Evolutionary conservation across 768 basidiomycete genomes (phyloP).

Genomic region (Psilocybe subaeruginosa): DNA sequence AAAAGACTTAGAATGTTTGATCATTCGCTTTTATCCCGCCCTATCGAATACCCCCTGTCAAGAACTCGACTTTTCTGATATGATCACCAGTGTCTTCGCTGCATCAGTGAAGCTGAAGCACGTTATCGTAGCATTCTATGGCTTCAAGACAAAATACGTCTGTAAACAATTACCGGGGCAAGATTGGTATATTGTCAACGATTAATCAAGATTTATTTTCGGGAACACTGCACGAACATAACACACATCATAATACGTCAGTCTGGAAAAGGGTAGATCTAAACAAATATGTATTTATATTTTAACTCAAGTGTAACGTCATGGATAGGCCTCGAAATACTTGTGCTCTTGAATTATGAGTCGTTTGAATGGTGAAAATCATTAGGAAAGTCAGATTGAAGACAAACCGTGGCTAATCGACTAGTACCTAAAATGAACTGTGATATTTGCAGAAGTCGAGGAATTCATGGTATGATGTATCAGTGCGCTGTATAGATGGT

Average conservation of each 20-base stretch:
- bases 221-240: neutral
- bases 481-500: constrained; percentile 32
- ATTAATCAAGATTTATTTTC: constrained; percentile 12
- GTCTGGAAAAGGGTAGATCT: too few relatives aligned
- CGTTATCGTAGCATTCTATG: constrained; percentile 23
- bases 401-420: too few relatives aligned
- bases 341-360: too few relatives aligned
- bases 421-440: too few relatives aligned
- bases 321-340: too few relatives aligned
- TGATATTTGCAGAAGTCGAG: too few relatives aligned
- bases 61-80: constrained; percentile 26
- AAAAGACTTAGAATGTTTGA: constrained; percentile 18
- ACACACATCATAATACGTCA: too few relatives aligned
- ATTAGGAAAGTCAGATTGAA: too few relatives aligned
- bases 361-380: too few relatives aligned
- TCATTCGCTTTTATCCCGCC: constrained; percentile 23
- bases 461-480: neutral
- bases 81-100: constrained; percentile 28
- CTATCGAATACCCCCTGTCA: constrained; percentile 22
- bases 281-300: too few relatives aligned
- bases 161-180: constrained; percentile 23
- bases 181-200: constrained; percentile 28
- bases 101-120: constrained; percentile 19
- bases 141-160: constrained; percentile 25
- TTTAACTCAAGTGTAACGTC: too few relatives aligned